Conservation (phyloP, 2,329 filamentous ascomycete genomes). For the Coniosporium tulheliwenetii region DNA sequence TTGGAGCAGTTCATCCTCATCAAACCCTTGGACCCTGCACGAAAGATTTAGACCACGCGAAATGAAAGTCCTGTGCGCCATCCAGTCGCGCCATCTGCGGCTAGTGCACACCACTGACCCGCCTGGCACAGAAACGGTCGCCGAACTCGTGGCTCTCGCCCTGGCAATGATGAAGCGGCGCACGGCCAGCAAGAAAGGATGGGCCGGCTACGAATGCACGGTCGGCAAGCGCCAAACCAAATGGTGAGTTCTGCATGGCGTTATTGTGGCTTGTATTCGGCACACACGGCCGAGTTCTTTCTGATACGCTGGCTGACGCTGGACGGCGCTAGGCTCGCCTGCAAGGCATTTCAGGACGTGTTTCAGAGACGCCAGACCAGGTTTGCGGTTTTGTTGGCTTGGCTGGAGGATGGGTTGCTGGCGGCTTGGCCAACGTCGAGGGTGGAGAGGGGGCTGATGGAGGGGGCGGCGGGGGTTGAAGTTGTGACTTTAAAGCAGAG, state of each 20-base stretch:
- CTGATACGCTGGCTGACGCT: too few species aligned
- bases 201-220: slow-evolving; percentile 36
- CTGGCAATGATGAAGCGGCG: slow-evolving; percentile 46
- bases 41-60: too few species aligned
- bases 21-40: too few species aligned
- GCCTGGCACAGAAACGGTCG: slow-evolving; percentile 39
- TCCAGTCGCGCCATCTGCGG: too few species aligned
- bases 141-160: slow-evolving; percentile 49
- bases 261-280: slow-evolving; percentile 1
- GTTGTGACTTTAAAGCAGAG: neutral
- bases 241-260: slow-evolving; percentile 34
- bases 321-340: slow-evolving; percentile 40
- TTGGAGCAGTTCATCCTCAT: too few species aligned
- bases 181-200: slow-evolving; percentile 19
- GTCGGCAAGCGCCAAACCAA: slow-evolving; percentile 44
- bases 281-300: slow-evolving; percentile 1
- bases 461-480: slow-evolving; percentile 3
- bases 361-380: slow-evolving; percentile 56
- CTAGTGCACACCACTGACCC: too few species aligned
- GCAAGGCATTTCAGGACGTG: slow-evolving; percentile 53
- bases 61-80: too few species aligned
- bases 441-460: slow-evolving; percentile 15
- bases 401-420: slow-evolving; percentile 37
- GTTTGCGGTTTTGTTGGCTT: slow-evolving; percentile 48
- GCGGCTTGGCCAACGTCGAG: slow-evolving; percentile 11